A percentile compares a stretch with the other conserved stretches of the same genome.
Evolutionary conservation across 257 asterid genomes (phyloP).

Genomic region (Solanum paucissectum): DNA sequence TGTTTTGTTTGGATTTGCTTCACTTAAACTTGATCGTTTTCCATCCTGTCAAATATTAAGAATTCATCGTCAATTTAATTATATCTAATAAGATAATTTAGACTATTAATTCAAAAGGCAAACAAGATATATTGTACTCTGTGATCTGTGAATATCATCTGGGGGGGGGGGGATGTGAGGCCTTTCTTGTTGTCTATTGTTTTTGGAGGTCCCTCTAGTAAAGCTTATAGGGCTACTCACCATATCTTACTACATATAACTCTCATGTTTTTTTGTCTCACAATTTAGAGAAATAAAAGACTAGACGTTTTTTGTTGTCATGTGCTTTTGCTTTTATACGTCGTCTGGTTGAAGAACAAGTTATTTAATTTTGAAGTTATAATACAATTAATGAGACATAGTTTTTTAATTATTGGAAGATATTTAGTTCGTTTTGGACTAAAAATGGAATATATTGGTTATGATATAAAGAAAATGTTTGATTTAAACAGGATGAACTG

Average conservation of each 20-base stretch:
- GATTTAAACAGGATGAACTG: neutral
- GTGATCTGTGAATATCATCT: too few species aligned
- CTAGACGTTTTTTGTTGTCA: neutral
- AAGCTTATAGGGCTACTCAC: neutral
- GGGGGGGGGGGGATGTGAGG: neutral
- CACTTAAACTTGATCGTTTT: neutral
- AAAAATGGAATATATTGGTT: neutral
- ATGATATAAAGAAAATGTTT: neutral
- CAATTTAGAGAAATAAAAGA: neutral
- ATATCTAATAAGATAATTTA: too few species aligned
- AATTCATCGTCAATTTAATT: neutral
- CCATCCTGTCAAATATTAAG: too few species aligned
- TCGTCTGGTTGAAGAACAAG: neutral
- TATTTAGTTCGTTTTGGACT: neutral
- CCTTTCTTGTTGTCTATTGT: neutral
- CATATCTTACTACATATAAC: neutral
- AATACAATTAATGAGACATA: neutral
- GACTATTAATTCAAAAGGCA: too few species aligned
- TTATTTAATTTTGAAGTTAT: neutral
- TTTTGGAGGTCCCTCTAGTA: neutral
- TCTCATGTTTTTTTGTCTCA: neutral
- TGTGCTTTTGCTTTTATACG: neutral
- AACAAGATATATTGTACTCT: too few species aligned
- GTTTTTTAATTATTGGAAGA: neutral
- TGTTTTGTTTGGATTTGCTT: neutral